Base-by-base conservation (phyloP, 2,329 filamentous ascomycete genomes). In the Fusarium liriodendri region DNA sequence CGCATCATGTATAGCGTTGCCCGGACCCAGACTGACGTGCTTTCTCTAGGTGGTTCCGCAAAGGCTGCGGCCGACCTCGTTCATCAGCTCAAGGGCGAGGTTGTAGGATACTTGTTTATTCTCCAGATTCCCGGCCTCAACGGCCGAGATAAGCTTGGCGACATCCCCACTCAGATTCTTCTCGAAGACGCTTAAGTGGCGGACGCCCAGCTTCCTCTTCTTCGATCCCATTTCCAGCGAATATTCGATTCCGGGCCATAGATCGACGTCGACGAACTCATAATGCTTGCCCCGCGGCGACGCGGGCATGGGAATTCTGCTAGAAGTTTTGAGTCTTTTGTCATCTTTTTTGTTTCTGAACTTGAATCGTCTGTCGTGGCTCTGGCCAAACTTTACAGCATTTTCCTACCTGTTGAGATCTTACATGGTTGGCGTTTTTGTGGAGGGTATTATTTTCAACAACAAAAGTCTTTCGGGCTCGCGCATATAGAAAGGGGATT, bases 111-210 rank as follows among this genome's bases (percentile, higher is more conserved):
- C 85, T 87, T 98, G 73, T 99, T 99, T 87, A 94, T 99, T 79
- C 93, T 98, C 82, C 96, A 98, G 84, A 93, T 99, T 74, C 93
- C 95, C 78, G 96, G 97, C 85, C 91, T 99, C 77, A 94, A 97
- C 82, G 97, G 97, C 77, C 91, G 95, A 78, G 93, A 95, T 73
- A 97, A 97, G 89, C 93, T 99, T 77, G 91, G 92, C 77, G 92
- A 92, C 65, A 83, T 85, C 57, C 95, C 95, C 13, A 92, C 95
- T 62, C 90, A 93, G 82, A 97, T 96, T 50, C 90, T 99, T 40
- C 89, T 99, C 72, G 92, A 90, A 75, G 83, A 86, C 38, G 76
- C 71, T 55, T 79, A 78, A 61, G 66, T 25, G 69, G 45, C 20
- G 61, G 60, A 55, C 37, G 38, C 61, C 54, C 40, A 47, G 63